These are phyloP conservation scores for Allium cepa DNA, from an alignment of 106 monocot genomes.

Conservation along the genomic window DNA sequence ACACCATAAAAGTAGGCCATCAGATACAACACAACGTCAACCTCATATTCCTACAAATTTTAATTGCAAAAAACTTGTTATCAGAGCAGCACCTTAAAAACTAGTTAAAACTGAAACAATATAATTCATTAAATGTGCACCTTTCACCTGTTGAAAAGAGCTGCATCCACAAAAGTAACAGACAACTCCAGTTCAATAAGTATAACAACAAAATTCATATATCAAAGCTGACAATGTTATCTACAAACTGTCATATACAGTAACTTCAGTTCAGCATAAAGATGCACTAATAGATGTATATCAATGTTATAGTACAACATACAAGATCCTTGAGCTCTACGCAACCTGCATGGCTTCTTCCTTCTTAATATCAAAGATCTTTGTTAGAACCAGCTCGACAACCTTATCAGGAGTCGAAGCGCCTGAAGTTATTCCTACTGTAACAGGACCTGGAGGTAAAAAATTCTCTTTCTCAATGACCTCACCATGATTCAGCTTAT, in stretches of 20 bases:
- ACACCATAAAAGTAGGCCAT: too few species aligned
- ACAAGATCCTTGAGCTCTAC: not conserved
- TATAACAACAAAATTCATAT: too few species aligned
- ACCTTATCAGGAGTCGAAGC: conserved; percentile 91
- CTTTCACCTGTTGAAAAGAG: too few species aligned
- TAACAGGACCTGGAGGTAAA: conserved; percentile 56
- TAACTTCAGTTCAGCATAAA: not conserved
- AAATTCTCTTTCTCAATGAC: conserved; percentile 72
- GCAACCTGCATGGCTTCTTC: conserved; percentile 19
- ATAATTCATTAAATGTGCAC: too few species aligned
- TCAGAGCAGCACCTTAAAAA: too few species aligned
- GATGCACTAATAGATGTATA: not conserved
- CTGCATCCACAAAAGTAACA: too few species aligned
- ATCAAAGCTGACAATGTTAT: not conserved
- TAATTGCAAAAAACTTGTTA: too few species aligned
- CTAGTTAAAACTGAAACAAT: too few species aligned
- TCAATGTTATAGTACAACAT: not conserved
- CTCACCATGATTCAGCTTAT: conserved; percentile 70
- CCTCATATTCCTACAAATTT: too few species aligned
- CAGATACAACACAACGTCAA: too few species aligned
- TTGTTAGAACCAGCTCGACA: conserved; percentile 42
- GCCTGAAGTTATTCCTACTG: conserved; percentile 75
- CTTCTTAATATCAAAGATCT: conserved; percentile 55
- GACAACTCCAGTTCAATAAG: too few species aligned
- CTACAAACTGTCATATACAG: not conserved